Conservation (phyloP, 179 eudicot species). For the Beta lomatogona region DNA sequence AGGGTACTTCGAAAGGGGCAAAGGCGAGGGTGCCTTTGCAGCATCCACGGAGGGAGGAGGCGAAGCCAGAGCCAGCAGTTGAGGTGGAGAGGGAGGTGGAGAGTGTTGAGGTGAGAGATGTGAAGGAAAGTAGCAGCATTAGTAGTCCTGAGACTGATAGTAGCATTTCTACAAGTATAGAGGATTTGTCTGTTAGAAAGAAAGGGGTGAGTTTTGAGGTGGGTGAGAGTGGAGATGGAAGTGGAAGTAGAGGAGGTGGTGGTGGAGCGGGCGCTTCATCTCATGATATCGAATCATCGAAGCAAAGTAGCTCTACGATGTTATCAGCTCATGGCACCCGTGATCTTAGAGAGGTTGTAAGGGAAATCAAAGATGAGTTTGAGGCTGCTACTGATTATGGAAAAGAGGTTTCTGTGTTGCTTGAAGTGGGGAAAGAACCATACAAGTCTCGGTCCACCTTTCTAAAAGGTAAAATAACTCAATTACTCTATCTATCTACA, state of each 20-base stretch:
- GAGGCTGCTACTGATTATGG: slow-evolving; percentile 71
- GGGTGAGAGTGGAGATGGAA: slow-evolving; percentile 33
- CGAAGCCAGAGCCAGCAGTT: slow-evolving; percentile 19
- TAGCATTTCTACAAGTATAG: slow-evolving; percentile 45
- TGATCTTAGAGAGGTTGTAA: slow-evolving; percentile 80
- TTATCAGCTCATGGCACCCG: slow-evolving; percentile 71
- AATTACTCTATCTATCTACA: background rate
- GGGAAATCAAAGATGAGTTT: slow-evolving; percentile 86
- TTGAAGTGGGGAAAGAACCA: slow-evolving; percentile 85
- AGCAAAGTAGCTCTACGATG: slow-evolving; percentile 61
- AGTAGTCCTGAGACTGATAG: slow-evolving; percentile 45
- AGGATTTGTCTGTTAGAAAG: slow-evolving; percentile 51
- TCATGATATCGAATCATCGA: slow-evolving; percentile 64
- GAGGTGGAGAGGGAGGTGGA: slow-evolving; percentile 33
- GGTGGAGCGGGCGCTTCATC: slow-evolving; percentile 31
- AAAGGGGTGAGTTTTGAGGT: slow-evolving; percentile 79
- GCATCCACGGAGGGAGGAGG: slow-evolving; percentile 36
- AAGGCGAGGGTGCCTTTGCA: slow-evolving; percentile 32
- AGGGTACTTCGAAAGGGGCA: slow-evolving; percentile 37
- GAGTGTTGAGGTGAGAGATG: slow-evolving; percentile 51
- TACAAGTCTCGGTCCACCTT: slow-evolving; percentile 59
- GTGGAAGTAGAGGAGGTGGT: slow-evolving; percentile 6
- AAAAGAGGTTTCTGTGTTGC: slow-evolving; percentile 88
- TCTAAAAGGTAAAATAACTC: slow-evolving; percentile 52
- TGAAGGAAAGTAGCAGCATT: slow-evolving; percentile 41